Evolutionary conservation across 192 early-diverging fungal genomes (phyloP).

Genomic region (Physocladia obscura): DNA sequence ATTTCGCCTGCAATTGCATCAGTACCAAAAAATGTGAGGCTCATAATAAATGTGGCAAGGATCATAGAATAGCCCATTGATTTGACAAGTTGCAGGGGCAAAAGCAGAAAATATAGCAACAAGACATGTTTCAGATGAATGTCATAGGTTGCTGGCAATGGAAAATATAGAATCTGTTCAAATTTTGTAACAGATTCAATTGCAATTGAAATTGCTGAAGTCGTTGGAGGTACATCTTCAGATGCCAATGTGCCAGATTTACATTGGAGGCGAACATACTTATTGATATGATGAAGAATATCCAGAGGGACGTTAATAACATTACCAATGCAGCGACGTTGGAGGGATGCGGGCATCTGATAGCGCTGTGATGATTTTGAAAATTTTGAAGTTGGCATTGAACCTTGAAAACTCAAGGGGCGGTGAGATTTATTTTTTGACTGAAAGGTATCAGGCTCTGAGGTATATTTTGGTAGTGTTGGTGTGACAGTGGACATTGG

Average conservation of each 20-base stretch:
- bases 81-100: conserved; percentile 75
- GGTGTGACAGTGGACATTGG: no score
- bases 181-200: conserved; percentile 42
- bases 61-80: conserved; percentile 54
- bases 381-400: no score
- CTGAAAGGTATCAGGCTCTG: neutral
- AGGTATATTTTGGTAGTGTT: neutral
- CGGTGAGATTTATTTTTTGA: neutral
- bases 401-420: no score
- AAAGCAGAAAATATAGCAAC: conserved; percentile 61
- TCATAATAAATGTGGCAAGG: conserved; percentile 59
- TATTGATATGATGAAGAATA: conserved; percentile 37
- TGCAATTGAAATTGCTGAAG: conserved; percentile 25
- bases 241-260: conserved; percentile 8
- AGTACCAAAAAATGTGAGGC: conserved; percentile 72
- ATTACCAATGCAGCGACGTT: neutral
- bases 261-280: conserved; percentile 34
- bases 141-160: conserved; percentile 78
- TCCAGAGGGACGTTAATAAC: conserved; percentile 43
- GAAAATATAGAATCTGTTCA: conserved; percentile 52
- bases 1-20: conserved; percentile 47
- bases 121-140: conserved; percentile 78
- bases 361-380: no score
- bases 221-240: conserved; percentile 27
- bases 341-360: neutral